phyloP scores from a whole-genome alignment of 345 rosid species.

The Toxicodendron radicans region DNA sequence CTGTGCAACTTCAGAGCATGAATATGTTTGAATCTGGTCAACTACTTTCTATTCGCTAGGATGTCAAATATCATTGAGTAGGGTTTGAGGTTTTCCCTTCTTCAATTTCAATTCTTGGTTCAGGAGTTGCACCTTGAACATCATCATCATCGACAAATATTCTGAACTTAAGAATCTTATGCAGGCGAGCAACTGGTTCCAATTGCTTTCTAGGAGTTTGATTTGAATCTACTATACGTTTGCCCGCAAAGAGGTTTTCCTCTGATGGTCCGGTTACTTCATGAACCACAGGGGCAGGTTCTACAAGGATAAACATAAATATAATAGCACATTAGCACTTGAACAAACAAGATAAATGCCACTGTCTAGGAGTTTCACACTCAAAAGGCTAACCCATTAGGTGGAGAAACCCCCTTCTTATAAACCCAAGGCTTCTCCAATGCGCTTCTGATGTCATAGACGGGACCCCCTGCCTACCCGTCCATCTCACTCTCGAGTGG shows the following conservation, averaged over 20 bases:
- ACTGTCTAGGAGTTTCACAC: too few relatives aligned
- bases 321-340: not conserved
- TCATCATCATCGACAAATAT: constrained; percentile 39
- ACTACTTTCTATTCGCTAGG: not conserved
- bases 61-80: not conserved
- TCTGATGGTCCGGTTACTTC: constrained; percentile 55
- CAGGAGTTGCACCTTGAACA: constrained; percentile 27
- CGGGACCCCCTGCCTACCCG: too few relatives aligned
- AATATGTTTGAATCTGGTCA: not conserved
- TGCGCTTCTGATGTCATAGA: too few relatives aligned
- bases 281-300: constrained; percentile 34
- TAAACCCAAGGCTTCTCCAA: too few relatives aligned
- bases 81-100: not conserved
- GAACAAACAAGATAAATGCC: not conserved
- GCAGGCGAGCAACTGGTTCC: constrained; percentile 49
- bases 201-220: constrained; percentile 45
- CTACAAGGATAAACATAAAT: constrained; percentile 25
- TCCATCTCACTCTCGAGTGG: too few relatives aligned
- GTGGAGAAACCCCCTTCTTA: too few relatives aligned
- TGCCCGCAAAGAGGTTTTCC: constrained; percentile 42
- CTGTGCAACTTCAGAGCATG: not conserved
- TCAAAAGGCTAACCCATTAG: too few relatives aligned
- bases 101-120: not conserved
- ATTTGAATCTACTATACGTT: constrained; percentile 37
- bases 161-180: constrained; percentile 60